Evolutionary conservation across 2,329 filamentous ascomycete species (phyloP).

Genomic region (Tolypocladium paradoxum): DNA sequence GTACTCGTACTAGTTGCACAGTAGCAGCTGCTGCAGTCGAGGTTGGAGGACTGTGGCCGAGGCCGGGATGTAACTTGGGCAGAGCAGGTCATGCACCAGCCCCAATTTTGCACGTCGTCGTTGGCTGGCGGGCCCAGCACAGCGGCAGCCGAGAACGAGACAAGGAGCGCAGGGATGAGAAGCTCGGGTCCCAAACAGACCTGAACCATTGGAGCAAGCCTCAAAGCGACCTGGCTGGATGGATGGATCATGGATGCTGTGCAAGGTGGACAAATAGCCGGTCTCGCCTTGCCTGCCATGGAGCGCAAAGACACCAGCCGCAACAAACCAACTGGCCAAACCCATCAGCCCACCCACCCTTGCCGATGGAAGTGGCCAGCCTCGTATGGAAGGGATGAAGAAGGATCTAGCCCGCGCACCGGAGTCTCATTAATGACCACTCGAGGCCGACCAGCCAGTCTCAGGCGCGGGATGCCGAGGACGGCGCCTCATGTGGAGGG

Average conservation of each 20-base stretch:
- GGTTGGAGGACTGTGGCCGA: background rate
- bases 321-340: background rate
- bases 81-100: background rate
- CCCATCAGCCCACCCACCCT: conserved; percentile 7
- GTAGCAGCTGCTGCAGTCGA: background rate
- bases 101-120: background rate
- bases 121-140: background rate
- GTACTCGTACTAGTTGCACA: background rate
- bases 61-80: background rate
- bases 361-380: conserved; percentile 12
- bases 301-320: background rate
- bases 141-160: background rate
- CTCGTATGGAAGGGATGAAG: conserved; percentile 18
- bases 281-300: background rate
- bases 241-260: background rate
- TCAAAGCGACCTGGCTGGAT: background rate
- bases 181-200: background rate
- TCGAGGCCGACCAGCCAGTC: conserved; percentile 4
- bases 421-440: conserved; percentile 11
- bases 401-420: conserved; percentile 14
- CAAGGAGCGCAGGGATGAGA: background rate
- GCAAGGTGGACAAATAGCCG: background rate
- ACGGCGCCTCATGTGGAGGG: conserved; percentile 1
- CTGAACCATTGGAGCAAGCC: background rate
- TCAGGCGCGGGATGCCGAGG: conserved; percentile 1